Base-by-base conservation (phyloP, 2,329 filamentous ascomycete genomes). In the Lasiodiplodia sp. region DNA sequence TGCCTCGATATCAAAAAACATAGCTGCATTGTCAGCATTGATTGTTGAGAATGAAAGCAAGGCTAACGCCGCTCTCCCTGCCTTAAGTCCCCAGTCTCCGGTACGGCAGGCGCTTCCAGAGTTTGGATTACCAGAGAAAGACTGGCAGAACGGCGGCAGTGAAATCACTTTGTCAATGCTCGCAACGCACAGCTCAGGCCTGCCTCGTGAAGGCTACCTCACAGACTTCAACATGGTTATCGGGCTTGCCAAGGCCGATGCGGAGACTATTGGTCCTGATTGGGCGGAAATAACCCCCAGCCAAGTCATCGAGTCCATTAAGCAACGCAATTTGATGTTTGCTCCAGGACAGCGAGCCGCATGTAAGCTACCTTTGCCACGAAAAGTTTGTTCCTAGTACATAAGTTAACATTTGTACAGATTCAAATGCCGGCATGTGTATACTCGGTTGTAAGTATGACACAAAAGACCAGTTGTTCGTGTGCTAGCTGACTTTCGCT, bases 101-200 rank as follows among this genome's bases (percentile, higher is more conserved):
- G 70, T 77, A 2, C 72, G 73, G 3, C 38, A 58, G 4, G 56
- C 75, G 0, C 71, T 78, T 11, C 75, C 76, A 0, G 60, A 71
- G 2, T 77, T 78, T 21, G 58, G 69, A 4, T 69, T 78, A 0
- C 72, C 70, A 3, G 47, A 72, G 14, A 63, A 52, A 28, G 76
- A 78, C 67, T 78, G 76, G 76, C 55, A 71, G 21, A 71, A 75
- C 67, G 76, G 76, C 2, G 76, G 76, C 8, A 75, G 73, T 31
- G 75, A 77, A 11, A 77, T 78, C 37, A 77, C 75, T 0, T 55
- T 78, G 34, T 68, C 71, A 3, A 77, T 78, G 75, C 70, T 77
- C n/a, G 75, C 75, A 4, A 76, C 73, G n/a, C 75, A 78, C 21
- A 78, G 69, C 10, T 72, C 74, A 5, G 76, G 76, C 1, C 57